These are phyloP conservation scores for Debaryomyces maramus DNA, from an alignment of 805 yeast genomes.

Conservation along the genomic window DNA sequence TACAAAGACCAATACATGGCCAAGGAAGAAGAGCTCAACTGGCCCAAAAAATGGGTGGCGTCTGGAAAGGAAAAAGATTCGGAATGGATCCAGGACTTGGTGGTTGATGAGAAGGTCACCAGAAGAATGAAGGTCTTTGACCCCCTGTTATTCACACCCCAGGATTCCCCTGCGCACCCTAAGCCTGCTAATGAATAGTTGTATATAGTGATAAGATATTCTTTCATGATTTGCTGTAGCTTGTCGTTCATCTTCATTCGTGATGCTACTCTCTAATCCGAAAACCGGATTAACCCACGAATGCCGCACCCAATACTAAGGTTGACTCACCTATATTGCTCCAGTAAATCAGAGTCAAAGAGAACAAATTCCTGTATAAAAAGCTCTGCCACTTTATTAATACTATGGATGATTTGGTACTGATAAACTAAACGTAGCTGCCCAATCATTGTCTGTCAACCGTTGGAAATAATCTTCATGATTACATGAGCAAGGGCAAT, in stretches of 20 bases:
- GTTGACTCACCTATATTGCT: no score
- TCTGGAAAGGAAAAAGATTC: constrained; percentile 71
- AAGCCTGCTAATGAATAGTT: neutral
- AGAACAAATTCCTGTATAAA: no score
- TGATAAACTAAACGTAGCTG: neutral
- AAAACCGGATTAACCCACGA: no score
- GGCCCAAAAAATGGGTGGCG: constrained; percentile 86
- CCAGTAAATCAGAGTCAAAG: no score
- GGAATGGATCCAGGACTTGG: constrained; percentile 84
- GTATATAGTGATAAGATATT: constrained; percentile 1
- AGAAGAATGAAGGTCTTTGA: constrained; percentile 51
- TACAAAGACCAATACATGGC: constrained; percentile 44
- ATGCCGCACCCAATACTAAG: no score
- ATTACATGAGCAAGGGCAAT: no score
- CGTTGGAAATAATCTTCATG: no score
- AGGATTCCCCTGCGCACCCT: no score
- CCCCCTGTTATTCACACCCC: constrained; percentile 2
- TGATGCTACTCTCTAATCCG: no score
- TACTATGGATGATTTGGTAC: constrained; percentile 1
- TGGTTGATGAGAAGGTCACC: constrained; percentile 66
- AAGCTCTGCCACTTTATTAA: no score
- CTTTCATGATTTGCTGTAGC: no score
- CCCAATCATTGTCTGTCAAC: neutral
- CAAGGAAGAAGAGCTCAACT: constrained; percentile 70
- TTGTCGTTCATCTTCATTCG: no score